Conservation (phyloP, 345 rosid species). For the Ceriops decandra region DNA sequence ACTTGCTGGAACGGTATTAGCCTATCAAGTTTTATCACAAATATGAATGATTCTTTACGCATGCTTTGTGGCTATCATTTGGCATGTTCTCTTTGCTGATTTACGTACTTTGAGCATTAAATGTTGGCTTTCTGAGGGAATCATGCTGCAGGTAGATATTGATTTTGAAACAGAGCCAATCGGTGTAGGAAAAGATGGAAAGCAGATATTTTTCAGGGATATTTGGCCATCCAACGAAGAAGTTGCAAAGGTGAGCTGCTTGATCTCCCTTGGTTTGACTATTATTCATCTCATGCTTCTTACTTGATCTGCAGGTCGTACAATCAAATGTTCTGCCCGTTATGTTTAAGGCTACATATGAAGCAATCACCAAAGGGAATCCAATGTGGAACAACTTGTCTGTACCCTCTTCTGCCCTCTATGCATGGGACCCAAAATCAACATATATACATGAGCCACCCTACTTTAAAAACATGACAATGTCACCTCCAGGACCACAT, state of each 20-base stretch:
- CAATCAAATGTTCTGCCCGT: conserved; percentile 80
- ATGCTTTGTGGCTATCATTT: not conserved
- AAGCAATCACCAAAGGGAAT: conserved; percentile 80
- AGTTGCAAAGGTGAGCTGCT: conserved; percentile 58
- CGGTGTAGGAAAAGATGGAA: conserved; percentile 72
- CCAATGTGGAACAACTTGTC: conserved; percentile 84
- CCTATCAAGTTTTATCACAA: not conserved
- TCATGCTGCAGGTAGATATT: conserved; percentile 57
- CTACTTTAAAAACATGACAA: conserved; percentile 82
- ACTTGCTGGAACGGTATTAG: conserved; percentile 78
- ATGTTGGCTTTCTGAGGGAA: conserved; percentile 6
- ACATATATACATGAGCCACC: conserved; percentile 90
- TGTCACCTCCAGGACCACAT: conserved; percentile 83
- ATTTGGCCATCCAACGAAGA: conserved; percentile 89
- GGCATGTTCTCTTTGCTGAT: not conserved
- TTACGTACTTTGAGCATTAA: not conserved
- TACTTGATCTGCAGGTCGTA: conserved; percentile 49
- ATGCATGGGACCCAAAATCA: conserved; percentile 79
- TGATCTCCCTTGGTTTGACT: conserved; percentile 7
- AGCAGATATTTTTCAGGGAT: conserved; percentile 62
- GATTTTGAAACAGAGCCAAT: conserved; percentile 73
- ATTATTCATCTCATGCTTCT: not conserved
- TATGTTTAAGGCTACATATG: conserved; percentile 87
- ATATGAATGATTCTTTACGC: not conserved
- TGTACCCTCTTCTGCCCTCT: conserved; percentile 58